Conservation (phyloP, 495 filamentous ascomycete species). For the Beverwykella pulmonaria region DNA sequence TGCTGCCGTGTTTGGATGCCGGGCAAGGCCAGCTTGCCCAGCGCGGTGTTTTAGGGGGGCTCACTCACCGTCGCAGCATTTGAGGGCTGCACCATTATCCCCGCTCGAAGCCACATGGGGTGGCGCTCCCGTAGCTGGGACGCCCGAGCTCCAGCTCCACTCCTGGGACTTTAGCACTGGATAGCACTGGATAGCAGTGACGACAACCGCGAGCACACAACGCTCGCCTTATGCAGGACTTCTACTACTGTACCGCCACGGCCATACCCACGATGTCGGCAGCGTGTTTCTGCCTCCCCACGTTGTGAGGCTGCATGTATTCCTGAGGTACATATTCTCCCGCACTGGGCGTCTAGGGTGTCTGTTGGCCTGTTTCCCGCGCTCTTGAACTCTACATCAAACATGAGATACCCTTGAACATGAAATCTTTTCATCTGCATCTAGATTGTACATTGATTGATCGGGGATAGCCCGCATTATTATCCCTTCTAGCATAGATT, state of each 20-base stretch:
- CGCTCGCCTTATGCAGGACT: neutral
- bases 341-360: conserved; percentile 15
- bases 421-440: neutral
- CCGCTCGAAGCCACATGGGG: conserved; percentile 4
- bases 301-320: neutral
- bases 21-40: neutral
- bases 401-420: neutral
- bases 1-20: neutral
- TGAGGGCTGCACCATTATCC: neutral
- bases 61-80: conserved; percentile 1
- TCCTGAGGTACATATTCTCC: conserved; percentile 15
- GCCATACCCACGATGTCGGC: neutral
- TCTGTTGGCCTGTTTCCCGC: conserved; percentile 6
- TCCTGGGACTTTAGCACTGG: neutral
- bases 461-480: neutral
- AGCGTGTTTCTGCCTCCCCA: neutral
- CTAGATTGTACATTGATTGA: neutral
- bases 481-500: too few species aligned
- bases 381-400: neutral
- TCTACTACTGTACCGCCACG: too few species aligned
- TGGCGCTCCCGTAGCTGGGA: neutral
- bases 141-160: neutral
- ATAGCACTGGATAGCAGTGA: neutral
- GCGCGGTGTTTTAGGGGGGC: neutral
- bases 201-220: neutral